These are phyloP conservation scores for Fomitopsis schrenkii DNA, from an alignment of 1,284 basidiomycete genomes.

Conservation along the genomic window DNA sequence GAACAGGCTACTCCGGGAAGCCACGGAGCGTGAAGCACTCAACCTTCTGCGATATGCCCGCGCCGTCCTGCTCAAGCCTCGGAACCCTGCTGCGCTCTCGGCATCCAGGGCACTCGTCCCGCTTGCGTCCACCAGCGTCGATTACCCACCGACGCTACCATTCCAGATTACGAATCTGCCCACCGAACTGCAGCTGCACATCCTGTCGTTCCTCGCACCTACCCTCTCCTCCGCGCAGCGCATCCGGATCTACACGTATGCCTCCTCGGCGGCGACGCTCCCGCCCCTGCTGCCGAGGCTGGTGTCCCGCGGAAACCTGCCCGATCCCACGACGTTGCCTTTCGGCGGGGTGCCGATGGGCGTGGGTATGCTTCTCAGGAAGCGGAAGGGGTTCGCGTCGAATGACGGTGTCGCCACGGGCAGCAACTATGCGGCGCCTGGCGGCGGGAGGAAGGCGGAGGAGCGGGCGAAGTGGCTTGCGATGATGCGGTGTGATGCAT, in stretches of 20 bases:
- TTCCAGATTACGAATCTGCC: slow-evolving; percentile 47
- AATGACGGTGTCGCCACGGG: slow-evolving; percentile 20
- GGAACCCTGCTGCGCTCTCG: neutral
- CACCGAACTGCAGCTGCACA: slow-evolving; percentile 54
- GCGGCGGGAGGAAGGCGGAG: slow-evolving; percentile 37
- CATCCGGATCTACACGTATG: slow-evolving; percentile 51
- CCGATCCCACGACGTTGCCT: slow-evolving; percentile 30
- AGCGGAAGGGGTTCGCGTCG: slow-evolving; percentile 7
- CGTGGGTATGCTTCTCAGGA: slow-evolving; percentile 13
- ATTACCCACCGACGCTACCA: neutral
- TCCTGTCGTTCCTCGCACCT: slow-evolving; percentile 56
- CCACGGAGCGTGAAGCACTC: slow-evolving; percentile 47
- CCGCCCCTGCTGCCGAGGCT: slow-evolving; percentile 41
- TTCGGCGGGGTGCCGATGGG: slow-evolving; percentile 14
- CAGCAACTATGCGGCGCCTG: slow-evolving; percentile 30
- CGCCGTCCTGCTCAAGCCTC: slow-evolving; percentile 38
- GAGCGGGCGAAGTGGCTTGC: slow-evolving; percentile 41
- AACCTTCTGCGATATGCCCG: slow-evolving; percentile 49
- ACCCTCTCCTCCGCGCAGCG: slow-evolving; percentile 53
- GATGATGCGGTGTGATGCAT: slow-evolving; percentile 42
- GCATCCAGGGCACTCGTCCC: slow-evolving; percentile 4
- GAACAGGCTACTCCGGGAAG: slow-evolving; percentile 44
- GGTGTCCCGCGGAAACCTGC: slow-evolving; percentile 21
- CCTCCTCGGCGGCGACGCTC: slow-evolving; percentile 50
- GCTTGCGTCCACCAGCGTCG: slow-evolving; percentile 15